Evolutionary conservation across 2,329 filamentous ascomycete species (phyloP).

Genomic region (Verticillium isaacii): DNA sequence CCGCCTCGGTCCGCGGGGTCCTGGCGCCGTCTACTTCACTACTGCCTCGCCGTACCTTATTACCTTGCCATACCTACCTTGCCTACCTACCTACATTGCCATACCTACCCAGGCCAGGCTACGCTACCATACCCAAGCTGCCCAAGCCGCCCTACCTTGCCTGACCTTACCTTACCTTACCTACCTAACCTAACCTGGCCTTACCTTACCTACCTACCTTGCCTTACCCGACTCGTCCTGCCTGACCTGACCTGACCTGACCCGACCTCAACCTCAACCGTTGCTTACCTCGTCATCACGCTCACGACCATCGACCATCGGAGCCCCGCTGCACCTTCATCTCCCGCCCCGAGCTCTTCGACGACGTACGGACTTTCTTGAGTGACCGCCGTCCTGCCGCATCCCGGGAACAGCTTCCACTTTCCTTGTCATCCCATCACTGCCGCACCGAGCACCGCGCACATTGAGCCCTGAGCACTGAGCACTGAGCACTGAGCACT

Average conservation of each 20-base stretch:
- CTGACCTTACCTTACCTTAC: not conserved
- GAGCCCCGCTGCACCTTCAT: not conserved
- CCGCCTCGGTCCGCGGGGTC: constrained; percentile 1
- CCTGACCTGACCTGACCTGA: not conserved
- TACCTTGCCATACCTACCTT: too few relatives aligned
- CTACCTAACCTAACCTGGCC: not conserved
- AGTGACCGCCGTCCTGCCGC: constrained; percentile 1
- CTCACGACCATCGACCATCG: not conserved
- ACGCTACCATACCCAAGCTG: too few relatives aligned
- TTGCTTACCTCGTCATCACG: not conserved
- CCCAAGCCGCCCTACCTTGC: too few relatives aligned
- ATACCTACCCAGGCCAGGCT: too few relatives aligned
- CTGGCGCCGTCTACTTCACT: not conserved
- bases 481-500: not conserved
- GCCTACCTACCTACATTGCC: too few relatives aligned
- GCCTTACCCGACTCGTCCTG: not conserved
- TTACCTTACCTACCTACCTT: not conserved
- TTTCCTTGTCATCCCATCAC: not conserved
- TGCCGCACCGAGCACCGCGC: not conserved
- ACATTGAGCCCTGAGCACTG: not conserved
- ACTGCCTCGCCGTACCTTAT: not conserved
- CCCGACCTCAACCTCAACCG: not conserved
- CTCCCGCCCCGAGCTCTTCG: not conserved
- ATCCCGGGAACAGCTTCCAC: not conserved
- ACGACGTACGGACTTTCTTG: not conserved